Conservation (phyloP, 2,329 filamentous ascomycete species). For the Ophiobolus disseminans region DNA sequence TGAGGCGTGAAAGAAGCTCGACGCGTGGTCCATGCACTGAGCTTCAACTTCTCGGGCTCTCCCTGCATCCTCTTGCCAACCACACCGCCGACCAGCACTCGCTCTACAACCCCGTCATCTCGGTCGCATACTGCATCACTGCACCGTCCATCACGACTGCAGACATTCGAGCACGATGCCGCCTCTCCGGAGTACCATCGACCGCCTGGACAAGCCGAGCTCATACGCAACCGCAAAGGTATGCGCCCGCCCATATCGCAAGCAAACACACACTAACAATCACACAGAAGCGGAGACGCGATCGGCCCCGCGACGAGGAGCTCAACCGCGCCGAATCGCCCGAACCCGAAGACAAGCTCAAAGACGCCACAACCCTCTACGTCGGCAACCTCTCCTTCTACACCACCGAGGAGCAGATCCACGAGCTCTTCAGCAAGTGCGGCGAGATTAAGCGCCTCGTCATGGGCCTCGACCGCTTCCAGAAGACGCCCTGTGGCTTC, state of each 20-base stretch:
- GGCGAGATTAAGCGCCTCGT: constrained; percentile 98
- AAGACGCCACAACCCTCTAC: constrained; percentile 91
- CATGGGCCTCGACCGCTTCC: constrained; percentile 96
- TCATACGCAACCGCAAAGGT: constrained; percentile 90
- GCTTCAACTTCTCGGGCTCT: constrained; percentile 7
- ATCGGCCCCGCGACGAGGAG: constrained; percentile 66
- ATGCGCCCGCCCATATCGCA: constrained; percentile 15
- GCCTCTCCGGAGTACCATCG: constrained; percentile 75
- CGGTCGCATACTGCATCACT: constrained; percentile 4
- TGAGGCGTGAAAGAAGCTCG: constrained; percentile 9
- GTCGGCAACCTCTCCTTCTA: constrained; percentile 98
- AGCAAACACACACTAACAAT: constrained; percentile 12
- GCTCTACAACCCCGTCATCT: constrained; percentile 5
- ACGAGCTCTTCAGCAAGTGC: constrained; percentile 92
- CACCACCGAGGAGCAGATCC: constrained; percentile 98
- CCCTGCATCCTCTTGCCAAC: neutral
- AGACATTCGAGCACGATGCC: constrained; percentile 26
- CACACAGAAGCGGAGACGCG: constrained; percentile 73
- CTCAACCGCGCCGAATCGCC: constrained; percentile 50
- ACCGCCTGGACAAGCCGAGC: constrained; percentile 90
- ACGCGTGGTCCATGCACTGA: constrained; percentile 16
- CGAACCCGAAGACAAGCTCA: constrained; percentile 78
- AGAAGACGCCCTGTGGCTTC: constrained; percentile 98
- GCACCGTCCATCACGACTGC: neutral
- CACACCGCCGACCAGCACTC: constrained; percentile 1